phyloP scores from a whole-genome alignment of 2,329 filamentous ascomycete genomes.

The Fusarium secorum region DNA sequence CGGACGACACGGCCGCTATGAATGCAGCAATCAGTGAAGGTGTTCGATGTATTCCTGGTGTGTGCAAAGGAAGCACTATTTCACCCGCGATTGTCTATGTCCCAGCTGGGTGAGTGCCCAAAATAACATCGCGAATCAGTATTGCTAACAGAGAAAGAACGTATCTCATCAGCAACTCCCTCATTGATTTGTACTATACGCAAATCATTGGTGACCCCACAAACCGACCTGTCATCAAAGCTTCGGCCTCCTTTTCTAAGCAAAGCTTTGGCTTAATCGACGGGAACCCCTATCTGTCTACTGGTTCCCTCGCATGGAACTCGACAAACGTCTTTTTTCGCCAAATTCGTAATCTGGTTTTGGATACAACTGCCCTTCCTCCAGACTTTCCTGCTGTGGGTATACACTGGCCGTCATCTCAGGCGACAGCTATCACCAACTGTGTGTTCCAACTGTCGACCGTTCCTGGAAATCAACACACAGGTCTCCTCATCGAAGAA shows the following conservation, averaged over 20 bases:
- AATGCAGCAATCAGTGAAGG: slow-evolving; percentile 42
- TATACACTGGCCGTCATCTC: slow-evolving; percentile 74
- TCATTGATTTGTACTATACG: slow-evolving; percentile 81
- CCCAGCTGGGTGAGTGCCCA: slow-evolving; percentile 45
- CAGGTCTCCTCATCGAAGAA: slow-evolving; percentile 69
- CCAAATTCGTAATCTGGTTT: slow-evolving; percentile 64
- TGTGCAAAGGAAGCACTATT: slow-evolving; percentile 45
- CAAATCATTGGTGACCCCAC: slow-evolving; percentile 77
- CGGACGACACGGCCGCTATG: slow-evolving; percentile 42
- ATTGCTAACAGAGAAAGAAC: slow-evolving; percentile 51
- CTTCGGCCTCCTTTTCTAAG: slow-evolving; percentile 56
- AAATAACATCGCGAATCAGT: slow-evolving; percentile 23
- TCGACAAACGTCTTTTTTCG: slow-evolving; percentile 68
- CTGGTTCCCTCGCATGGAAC: slow-evolving; percentile 54
- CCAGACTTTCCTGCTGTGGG: slow-evolving; percentile 56
- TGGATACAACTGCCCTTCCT: slow-evolving; percentile 62
- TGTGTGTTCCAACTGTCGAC: slow-evolving; percentile 62
- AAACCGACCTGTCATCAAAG: slow-evolving; percentile 63
- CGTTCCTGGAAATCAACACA: slow-evolving; percentile 56
- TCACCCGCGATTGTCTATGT: slow-evolving; percentile 51
- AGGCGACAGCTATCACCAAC: slow-evolving; percentile 68
- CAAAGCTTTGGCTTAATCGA: slow-evolving; percentile 57
- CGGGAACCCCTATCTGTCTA: slow-evolving; percentile 54
- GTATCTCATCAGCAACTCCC: slow-evolving; percentile 74
- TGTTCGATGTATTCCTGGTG: slow-evolving; percentile 34